Percentiles rank a stretch among this genome's conserved stretches.
phyloP scores from a whole-genome alignment of 805 yeast genomes.

The Nakazawaea siamensis region DNA sequence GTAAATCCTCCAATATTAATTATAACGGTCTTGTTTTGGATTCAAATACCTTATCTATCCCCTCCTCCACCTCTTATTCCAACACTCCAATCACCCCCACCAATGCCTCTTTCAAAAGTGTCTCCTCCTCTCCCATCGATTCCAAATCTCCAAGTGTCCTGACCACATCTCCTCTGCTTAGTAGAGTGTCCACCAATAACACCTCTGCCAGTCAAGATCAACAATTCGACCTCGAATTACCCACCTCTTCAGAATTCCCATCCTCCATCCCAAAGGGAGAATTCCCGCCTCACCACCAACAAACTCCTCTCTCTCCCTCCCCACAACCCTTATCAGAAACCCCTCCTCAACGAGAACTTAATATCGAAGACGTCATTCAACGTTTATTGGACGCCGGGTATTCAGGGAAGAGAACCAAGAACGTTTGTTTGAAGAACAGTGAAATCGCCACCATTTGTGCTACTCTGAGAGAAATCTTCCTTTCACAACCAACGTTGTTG shows the following conservation, averaged over 20 bases:
- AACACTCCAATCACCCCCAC: slow-evolving; percentile 10
- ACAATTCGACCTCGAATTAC: background rate
- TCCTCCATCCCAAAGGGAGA: background rate
- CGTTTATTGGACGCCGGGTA: slow-evolving; percentile 92
- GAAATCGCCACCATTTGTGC: slow-evolving; percentile 85
- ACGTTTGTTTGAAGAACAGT: slow-evolving; percentile 79
- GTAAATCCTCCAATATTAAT: background rate
- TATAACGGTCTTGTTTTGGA: background rate
- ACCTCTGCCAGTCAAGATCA: background rate
- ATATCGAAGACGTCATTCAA: slow-evolving; percentile 87
- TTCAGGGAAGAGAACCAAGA: slow-evolving; percentile 86
- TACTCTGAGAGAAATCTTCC: slow-evolving; percentile 79
- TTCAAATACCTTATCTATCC: background rate
- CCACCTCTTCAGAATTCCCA: background rate
- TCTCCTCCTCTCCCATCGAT: slow-evolving; percentile 5
- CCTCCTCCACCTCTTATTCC: background rate
- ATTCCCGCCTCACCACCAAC: background rate
- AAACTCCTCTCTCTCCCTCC: background rate
- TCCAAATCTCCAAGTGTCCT: background rate
- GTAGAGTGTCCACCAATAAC: slow-evolving; percentile 5
- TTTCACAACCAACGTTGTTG: slow-evolving; percentile 82
- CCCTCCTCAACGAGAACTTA: slow-evolving; percentile 19
- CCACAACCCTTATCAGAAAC: background rate
- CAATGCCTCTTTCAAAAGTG: slow-evolving; percentile 7
- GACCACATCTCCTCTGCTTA: slow-evolving; percentile 1